These are phyloP conservation scores for Prunus mume DNA, from an alignment of 306 rosid genomes.

Conservation along the genomic window DNA sequence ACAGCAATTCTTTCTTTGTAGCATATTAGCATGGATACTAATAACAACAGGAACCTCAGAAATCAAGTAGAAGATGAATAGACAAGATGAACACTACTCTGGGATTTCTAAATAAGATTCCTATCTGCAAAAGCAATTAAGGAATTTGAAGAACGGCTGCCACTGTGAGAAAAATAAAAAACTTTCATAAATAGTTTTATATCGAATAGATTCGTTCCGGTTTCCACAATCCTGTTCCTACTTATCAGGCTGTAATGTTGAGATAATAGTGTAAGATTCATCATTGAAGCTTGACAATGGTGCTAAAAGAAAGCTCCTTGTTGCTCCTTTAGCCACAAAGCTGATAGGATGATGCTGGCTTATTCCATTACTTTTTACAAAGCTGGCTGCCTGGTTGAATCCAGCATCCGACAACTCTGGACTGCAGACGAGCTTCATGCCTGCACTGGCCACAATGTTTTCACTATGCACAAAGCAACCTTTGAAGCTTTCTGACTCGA, in stretches of 20 bases:
- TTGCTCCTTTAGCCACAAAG: slow-evolving; percentile 65
- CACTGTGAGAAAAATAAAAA: neutral
- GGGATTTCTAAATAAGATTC: neutral
- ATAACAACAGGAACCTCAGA: neutral
- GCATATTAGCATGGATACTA: neutral
- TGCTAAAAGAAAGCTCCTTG: slow-evolving; percentile 58
- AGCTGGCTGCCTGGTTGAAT: slow-evolving; percentile 60
- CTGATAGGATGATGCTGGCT: slow-evolving; percentile 61
- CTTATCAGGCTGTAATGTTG: slow-evolving; percentile 40
- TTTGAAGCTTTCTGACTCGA: slow-evolving; percentile 46
- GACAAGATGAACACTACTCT: neutral
- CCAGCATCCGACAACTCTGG: slow-evolving; percentile 11
- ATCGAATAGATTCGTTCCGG: neutral
- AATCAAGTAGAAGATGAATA: neutral
- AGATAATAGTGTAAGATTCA: slow-evolving; percentile 73
- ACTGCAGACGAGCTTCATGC: slow-evolving; percentile 58
- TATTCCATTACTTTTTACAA: slow-evolving; percentile 41
- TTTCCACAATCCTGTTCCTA: neutral
- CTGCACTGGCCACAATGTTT: slow-evolving; percentile 13
- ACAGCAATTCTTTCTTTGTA: neutral
- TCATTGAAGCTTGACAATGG: slow-evolving; percentile 66
- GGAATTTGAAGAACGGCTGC: neutral
- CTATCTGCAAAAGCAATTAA: neutral
- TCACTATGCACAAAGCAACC: slow-evolving; percentile 58
- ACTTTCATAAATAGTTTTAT: neutral